These are phyloP conservation scores for Meyerozyma carpophila DNA, from an alignment of 1,139 yeast genomes.

Conservation along the genomic window DNA sequence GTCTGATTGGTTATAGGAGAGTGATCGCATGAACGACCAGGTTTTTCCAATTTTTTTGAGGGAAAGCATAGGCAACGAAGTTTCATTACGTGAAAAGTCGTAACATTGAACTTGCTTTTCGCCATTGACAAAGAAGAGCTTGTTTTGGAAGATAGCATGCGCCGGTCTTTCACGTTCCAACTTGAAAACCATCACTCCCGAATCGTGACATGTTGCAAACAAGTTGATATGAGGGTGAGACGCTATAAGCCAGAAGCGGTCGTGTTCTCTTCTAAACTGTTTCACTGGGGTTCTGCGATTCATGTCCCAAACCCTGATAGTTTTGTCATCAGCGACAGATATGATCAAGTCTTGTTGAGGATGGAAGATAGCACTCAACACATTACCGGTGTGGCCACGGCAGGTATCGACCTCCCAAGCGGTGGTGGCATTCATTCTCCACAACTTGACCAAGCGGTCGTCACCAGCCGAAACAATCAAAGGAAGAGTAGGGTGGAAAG, in stretches of 20 bases:
- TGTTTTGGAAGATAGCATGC: slow-evolving; percentile 62
- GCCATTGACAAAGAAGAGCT: slow-evolving; percentile 68
- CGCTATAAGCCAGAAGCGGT: slow-evolving; percentile 90
- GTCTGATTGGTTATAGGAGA: slow-evolving; percentile 91
- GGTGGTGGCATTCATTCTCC: slow-evolving; percentile 97
- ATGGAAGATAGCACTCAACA: slow-evolving; percentile 84
- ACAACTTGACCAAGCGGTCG: slow-evolving; percentile 88
- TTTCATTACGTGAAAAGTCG: slow-evolving; percentile 57
- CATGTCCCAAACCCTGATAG: slow-evolving; percentile 96
- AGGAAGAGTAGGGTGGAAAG: slow-evolving; percentile 96
- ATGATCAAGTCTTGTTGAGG: slow-evolving; percentile 90
- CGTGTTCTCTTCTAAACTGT: slow-evolving; percentile 90
- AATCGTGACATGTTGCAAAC: slow-evolving; percentile 95
- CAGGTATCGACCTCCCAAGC: slow-evolving; percentile 99
- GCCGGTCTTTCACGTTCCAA: slow-evolving; percentile 98
- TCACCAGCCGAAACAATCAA: slow-evolving; percentile 95
- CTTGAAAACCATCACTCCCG: slow-evolving; percentile 97
- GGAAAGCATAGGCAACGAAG: slow-evolving; percentile 75
- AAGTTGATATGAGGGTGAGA: slow-evolving; percentile 87
- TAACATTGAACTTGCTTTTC: slow-evolving; percentile 83
- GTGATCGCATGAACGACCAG: slow-evolving; percentile 79
- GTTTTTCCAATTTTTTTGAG: slow-evolving; percentile 79
- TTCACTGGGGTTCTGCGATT: slow-evolving; percentile 91
- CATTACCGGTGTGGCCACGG: slow-evolving; percentile 94
- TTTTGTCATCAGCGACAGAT: slow-evolving; percentile 94